phyloP scores from a whole-genome alignment of 1,284 basidiomycete genomes.

The Melampsora larici-populina region DNA sequence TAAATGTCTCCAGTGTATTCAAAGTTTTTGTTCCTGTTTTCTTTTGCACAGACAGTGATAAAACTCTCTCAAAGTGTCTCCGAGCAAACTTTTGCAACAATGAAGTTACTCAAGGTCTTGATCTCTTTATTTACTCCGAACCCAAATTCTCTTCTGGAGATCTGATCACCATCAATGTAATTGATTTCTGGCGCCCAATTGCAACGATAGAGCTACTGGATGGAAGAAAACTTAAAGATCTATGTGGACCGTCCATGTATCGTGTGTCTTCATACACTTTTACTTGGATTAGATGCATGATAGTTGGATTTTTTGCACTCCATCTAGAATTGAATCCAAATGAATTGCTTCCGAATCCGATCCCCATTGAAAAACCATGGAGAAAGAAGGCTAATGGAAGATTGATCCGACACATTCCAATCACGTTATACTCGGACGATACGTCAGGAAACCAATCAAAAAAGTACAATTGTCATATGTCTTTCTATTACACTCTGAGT shows the following conservation, averaged over 20 bases:
- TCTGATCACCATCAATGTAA: background rate
- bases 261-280: background rate
- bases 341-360: background rate
- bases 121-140: background rate
- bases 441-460: constrained; percentile 27
- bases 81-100: background rate
- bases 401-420: constrained; percentile 17
- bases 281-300: background rate
- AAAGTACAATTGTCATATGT: background rate
- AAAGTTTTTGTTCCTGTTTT: background rate
- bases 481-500: constrained; percentile 2
- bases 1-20: background rate
- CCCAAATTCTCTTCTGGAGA: background rate
- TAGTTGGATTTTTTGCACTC: background rate
- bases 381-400: constrained; percentile 32
- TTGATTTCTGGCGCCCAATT: too few relatives aligned
- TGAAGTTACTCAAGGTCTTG: background rate
- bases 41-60: background rate
- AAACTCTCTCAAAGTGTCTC: background rate
- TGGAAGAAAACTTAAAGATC: background rate
- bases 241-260: background rate
- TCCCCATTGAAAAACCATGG: constrained; percentile 33
- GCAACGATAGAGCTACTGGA: background rate
- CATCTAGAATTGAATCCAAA: background rate
- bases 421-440: too few relatives aligned